Evolutionary conservation across 768 basidiomycete species (phyloP), one percentile per base, ranked within the genome.

Genomic region (Trametes villosa): DNA sequence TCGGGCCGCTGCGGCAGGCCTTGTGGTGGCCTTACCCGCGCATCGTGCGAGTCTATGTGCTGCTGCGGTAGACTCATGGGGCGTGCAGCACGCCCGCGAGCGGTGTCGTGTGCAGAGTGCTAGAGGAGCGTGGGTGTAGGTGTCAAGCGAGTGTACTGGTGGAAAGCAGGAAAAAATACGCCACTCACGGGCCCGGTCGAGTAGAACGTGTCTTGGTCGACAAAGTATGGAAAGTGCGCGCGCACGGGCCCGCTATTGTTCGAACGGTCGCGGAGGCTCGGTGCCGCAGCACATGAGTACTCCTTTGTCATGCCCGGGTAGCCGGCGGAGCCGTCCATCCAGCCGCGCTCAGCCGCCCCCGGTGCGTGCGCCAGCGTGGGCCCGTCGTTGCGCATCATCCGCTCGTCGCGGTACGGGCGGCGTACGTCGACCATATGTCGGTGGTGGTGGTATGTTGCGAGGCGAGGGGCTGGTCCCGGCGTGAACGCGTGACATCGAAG

Each of bases 271-370:
- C 24, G 8, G 27, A 27, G 2, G 44, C 24, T 47, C 50, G 58
- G 44, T 53, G 17, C 58, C 58, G 44, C 44, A 53, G 58, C 50
- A 40, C 27, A 17, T n/a, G 31, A 24, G 31, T 26, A 36, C 30
- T 59, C 50, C 58, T 59, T 53, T 59, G 58, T 59, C 56, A 57
- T 40, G 26, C 40, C 46, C 58, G 50, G 42, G 51, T 38, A 31
- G n/a, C 11, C 33, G 30, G 30, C 27, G 17, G 20, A 12, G 33
- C 20, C 36, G 26, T 36, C 34, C 12, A 42, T 51, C 18, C 11
- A 29, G 29, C 51, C 44, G n/a, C 30, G 18, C 18, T 53, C 33
- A 38, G 30, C 40, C 27, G 41, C 4, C n/a, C 50, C 22, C 34
- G 44, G n/a, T 13, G 34, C 26, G 24, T 59, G 17, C 22, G 33